phyloP scores from a whole-genome alignment of 2,329 filamentous ascomycete genomes.

The Aspergillus alliaceus region DNA sequence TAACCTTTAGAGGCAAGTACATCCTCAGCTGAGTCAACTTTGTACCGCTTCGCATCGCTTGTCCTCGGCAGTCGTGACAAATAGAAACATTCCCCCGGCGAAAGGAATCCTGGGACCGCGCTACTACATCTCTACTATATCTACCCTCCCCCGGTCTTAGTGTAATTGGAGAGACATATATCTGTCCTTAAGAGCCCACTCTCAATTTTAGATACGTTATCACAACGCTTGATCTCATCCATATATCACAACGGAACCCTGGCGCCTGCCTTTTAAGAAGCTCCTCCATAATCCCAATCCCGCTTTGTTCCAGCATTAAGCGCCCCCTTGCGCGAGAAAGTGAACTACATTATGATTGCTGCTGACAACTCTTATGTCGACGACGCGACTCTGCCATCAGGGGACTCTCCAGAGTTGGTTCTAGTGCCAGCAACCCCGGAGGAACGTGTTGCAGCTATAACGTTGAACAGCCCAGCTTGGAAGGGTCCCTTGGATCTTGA shows the following conservation, averaged over 20 bases:
- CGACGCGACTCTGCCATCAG: conserved; percentile 42
- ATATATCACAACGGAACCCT: not conserved
- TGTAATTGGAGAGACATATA: not conserved
- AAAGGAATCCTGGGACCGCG: conserved; percentile 10
- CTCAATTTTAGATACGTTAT: not conserved
- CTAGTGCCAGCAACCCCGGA: conserved; percentile 56
- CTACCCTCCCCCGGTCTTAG: not conserved
- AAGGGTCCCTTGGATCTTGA: conserved; percentile 55
- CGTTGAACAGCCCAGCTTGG: conserved; percentile 59
- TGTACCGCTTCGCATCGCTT: conserved; percentile 35
- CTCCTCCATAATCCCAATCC: not conserved
- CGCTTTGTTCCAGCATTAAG: not conserved
- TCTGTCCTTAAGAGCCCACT: not conserved
- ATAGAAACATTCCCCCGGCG: conserved; percentile 21
- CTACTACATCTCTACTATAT: not conserved
- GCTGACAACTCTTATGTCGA: conserved; percentile 24
- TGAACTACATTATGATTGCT: conserved; percentile 40
- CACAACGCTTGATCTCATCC: not conserved
- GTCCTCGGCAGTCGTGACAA: conserved; percentile 31
- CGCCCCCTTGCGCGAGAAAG: too few species aligned
- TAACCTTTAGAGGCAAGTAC: conserved; percentile 18
- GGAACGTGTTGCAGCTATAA: conserved; percentile 54
- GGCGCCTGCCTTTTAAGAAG: not conserved
- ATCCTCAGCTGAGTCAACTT: conserved; percentile 8
- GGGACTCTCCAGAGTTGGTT: conserved; percentile 51